Evolutionary conservation across 1,284 basidiomycete species (phyloP).

Genomic region (Microbotryomycetes sp.): DNA sequence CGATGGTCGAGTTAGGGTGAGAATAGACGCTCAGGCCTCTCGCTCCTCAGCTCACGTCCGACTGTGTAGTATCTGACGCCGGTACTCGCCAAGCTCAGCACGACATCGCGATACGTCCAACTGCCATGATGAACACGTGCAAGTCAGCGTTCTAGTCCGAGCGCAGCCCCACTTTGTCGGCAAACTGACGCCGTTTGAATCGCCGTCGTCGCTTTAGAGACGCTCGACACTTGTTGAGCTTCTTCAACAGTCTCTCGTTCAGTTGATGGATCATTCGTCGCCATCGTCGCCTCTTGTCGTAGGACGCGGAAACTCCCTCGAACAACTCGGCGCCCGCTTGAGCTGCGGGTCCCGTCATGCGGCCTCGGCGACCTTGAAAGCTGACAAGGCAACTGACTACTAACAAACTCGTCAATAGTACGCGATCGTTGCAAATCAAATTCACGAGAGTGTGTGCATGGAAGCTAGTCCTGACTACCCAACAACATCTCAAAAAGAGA

Average conservation of each 20-base stretch:
- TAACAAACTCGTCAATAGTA: no score
- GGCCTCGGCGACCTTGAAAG: no score
- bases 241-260: neutral
- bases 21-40: neutral
- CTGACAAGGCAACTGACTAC: no score
- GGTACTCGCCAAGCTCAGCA: neutral
- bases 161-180: neutral
- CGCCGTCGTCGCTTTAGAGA: neutral
- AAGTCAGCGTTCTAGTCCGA: neutral
- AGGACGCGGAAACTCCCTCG: no score
- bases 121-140: neutral
- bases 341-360: no score
- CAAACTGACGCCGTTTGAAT: neutral
- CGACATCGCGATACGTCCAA: neutral
- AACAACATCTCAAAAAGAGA: no score
- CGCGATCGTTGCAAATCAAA: no score
- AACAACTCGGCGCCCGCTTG: no score
- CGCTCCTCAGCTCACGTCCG: neutral
- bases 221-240: neutral
- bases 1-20: neutral
- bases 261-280: neutral
- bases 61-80: neutral
- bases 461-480: no score
- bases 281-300: no score
- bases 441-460: no score